Percentiles rank a stretch among this genome's conserved stretches.
Conservation (phyloP, 192 early-diverging fungal species). For the Gigaspora rosea region DNA sequence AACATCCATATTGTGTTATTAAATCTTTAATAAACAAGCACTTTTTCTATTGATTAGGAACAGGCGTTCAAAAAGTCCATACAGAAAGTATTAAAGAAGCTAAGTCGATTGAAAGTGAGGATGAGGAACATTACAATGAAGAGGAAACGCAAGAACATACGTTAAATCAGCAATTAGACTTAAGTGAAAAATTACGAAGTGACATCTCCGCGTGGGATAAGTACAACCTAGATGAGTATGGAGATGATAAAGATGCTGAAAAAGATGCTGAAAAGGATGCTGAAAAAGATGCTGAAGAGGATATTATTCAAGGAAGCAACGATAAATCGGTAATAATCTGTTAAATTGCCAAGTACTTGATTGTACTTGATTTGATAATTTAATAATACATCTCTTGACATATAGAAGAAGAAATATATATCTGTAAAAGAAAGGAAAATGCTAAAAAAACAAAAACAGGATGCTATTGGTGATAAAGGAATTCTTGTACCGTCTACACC, state of each 20-base stretch:
- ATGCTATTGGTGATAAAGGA: slow-evolving; percentile 30
- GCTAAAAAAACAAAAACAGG: slow-evolving; percentile 64
- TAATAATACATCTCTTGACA: neutral
- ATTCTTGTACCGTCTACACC: neutral
- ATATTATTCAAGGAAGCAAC: neutral
- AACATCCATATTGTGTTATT: no score
- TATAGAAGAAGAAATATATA: slow-evolving; percentile 45
- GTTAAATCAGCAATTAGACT: no score
- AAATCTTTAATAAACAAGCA: no score
- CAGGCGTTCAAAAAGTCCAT: neutral
- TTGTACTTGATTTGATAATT: no score
- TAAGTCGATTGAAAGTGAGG: slow-evolving; percentile 31
- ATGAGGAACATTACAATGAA: slow-evolving; percentile 35
- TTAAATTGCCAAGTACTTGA: neutral
- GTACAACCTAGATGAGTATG: slow-evolving; percentile 57
- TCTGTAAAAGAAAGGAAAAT: slow-evolving; percentile 86
- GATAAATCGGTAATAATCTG: neutral
- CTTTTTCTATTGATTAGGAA: neutral
- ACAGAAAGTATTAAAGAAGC: slow-evolving; percentile 19
- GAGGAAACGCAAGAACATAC: neutral
- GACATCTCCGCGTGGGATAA: slow-evolving; percentile 42
- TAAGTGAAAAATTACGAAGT: no score
- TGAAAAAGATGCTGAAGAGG: slow-evolving; percentile 48
- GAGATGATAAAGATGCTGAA: slow-evolving; percentile 49
- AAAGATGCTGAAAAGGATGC: slow-evolving; percentile 40